Evolutionary conservation across 805 yeast genomes (phyloP).

Genomic region (Trichomonascus vanleenenianus): DNA sequence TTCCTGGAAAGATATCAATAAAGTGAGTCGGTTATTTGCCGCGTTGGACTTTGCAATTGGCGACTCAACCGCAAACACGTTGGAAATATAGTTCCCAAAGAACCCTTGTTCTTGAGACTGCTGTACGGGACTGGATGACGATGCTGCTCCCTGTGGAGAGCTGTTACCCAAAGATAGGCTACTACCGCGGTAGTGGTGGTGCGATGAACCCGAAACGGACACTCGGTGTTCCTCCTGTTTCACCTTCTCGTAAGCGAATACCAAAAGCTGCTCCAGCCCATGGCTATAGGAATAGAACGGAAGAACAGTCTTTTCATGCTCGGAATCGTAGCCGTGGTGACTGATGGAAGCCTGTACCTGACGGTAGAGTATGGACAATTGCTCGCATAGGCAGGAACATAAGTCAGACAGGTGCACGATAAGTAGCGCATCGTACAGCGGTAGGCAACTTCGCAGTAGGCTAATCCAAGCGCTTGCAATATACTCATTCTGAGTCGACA

Average conservation of each 20-base stretch:
- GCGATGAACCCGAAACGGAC: background rate
- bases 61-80: slow-evolving; percentile 69
- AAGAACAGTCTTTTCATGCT: background rate
- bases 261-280: slow-evolving; percentile 62
- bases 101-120: slow-evolving; percentile 35
- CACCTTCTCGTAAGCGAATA: slow-evolving; percentile 44
- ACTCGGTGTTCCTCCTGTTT: slow-evolving; percentile 16
- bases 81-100: slow-evolving; percentile 50
- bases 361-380: slow-evolving; percentile 31
- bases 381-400: slow-evolving; percentile 42
- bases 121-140: background rate
- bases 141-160: background rate
- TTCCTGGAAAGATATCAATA: slow-evolving; percentile 57
- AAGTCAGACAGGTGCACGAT: slow-evolving; percentile 49
- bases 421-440: slow-evolving; percentile 43
- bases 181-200: background rate
- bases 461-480: slow-evolving; percentile 41
- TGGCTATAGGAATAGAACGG: slow-evolving; percentile 35
- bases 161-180: background rate
- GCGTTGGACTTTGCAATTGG: slow-evolving; percentile 43
- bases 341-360: slow-evolving; percentile 15
- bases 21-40: slow-evolving; percentile 45
- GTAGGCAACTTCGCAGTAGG: slow-evolving; percentile 44
- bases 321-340: background rate
- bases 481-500: background rate